Evolutionary conservation across 1,284 basidiomycete genomes (phyloP).

Genomic region (Heterobasidion occidentale): DNA sequence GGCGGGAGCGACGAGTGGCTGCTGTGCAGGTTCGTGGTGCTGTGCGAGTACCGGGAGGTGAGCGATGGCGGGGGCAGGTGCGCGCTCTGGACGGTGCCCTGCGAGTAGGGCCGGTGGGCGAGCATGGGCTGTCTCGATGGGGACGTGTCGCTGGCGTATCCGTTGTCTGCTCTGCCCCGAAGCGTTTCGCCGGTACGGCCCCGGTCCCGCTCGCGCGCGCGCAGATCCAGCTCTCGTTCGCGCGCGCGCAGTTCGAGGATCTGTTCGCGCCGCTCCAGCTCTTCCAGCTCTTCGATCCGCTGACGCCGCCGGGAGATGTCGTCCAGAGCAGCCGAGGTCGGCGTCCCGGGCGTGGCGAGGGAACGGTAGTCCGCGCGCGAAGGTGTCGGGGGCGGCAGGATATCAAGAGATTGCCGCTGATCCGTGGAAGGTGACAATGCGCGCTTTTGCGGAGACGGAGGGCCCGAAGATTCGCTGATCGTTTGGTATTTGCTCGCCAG

Average conservation of each 20-base stretch:
- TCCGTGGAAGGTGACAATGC: neutral
- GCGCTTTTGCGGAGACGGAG: neutral
- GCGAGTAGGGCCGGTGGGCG: slow-evolving; percentile 12
- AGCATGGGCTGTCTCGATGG: slow-evolving; percentile 5
- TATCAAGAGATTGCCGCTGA: neutral
- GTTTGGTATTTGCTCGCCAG: slow-evolving; percentile 60
- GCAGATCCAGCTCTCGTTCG: slow-evolving; percentile 51
- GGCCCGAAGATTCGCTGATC: neutral
- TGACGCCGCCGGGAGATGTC: slow-evolving; percentile 30
- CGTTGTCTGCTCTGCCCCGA: slow-evolving; percentile 15
- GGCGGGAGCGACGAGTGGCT: slow-evolving; percentile 9
- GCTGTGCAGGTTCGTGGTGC: slow-evolving; percentile 32
- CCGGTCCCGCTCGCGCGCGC: slow-evolving; percentile 20
- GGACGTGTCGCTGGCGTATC: slow-evolving; percentile 18
- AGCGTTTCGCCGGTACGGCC: neutral
- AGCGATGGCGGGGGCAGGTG: slow-evolving; percentile 5
- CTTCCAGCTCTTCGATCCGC: slow-evolving; percentile 41
- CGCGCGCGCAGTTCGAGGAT: slow-evolving; percentile 46
- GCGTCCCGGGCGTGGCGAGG: neutral
- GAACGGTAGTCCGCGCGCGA: slow-evolving; percentile 3
- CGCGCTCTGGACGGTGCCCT: slow-evolving; percentile 11
- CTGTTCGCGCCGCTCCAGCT: slow-evolving; percentile 43
- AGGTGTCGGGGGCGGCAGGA: neutral
- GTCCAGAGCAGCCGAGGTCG: slow-evolving; percentile 5
- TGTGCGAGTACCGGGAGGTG: slow-evolving; percentile 30